Percentiles rank a stretch among this genome's conserved stretches.
Conservation (phyloP, 106 monocot species). For the Apostasia shenzhenica region DNA sequence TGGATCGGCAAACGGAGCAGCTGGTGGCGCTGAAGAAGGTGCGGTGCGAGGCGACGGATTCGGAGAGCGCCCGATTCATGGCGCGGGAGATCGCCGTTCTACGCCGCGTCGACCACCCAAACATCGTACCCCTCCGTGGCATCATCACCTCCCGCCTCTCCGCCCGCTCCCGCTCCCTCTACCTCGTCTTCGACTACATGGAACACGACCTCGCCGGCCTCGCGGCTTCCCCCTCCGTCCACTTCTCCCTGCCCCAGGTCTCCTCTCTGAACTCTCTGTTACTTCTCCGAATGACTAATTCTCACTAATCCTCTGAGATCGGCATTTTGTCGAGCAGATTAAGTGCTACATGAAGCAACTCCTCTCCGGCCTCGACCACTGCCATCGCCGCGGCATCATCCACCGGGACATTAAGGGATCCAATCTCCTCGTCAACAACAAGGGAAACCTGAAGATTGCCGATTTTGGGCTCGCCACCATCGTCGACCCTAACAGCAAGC, state of each 20-base stretch:
- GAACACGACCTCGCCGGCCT: conserved; percentile 65
- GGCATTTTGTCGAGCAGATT: conserved; percentile 21
- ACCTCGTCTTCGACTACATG: conserved; percentile 63
- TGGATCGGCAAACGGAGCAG: conserved; percentile 37
- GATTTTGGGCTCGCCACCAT: conserved; percentile 57
- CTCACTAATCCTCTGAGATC: neutral
- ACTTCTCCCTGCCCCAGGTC: conserved; percentile 51
- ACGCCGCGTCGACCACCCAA: conserved; percentile 44
- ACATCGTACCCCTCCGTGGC: conserved; percentile 44
- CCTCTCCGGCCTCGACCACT: conserved; percentile 56
- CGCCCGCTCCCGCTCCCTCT: conserved; percentile 32
- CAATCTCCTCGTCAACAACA: conserved; percentile 46
- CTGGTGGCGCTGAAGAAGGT: conserved; percentile 91
- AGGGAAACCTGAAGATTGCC: conserved; percentile 59
- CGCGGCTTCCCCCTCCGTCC: conserved; percentile 21
- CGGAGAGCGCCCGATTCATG: conserved; percentile 56
- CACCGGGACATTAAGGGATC: conserved; percentile 66
- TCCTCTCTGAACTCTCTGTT: neutral
- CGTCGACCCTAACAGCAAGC: conserved; percentile 28
- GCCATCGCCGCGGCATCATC: conserved; percentile 40
- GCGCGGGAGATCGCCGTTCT: conserved; percentile 49
- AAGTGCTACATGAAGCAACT: conserved; percentile 70
- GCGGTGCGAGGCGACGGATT: conserved; percentile 37
- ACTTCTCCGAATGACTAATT: neutral
- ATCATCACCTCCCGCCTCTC: conserved; percentile 51